These are phyloP conservation scores for sorghum (Sorghum bicolor) DNA, from an alignment of 176 grass and related monocot genomes.

Conservation along the genomic window DNA sequence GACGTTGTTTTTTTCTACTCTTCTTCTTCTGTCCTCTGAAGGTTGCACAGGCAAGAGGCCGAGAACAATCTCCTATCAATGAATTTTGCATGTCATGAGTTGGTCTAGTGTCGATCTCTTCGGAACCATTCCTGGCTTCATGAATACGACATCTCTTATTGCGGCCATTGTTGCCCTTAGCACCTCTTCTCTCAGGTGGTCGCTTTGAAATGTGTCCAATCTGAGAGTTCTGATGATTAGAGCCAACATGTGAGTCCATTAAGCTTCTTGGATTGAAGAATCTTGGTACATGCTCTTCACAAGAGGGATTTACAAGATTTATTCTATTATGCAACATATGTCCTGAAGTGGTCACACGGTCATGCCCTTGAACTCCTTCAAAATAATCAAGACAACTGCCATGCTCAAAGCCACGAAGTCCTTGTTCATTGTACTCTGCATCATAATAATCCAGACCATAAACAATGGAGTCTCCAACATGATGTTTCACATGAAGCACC, in stretches of 20 bases:
- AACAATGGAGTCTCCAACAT: conserved; percentile 1
- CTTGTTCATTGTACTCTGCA: conserved; percentile 21
- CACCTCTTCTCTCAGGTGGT: conserved; percentile 31
- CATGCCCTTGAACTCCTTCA: conserved; percentile 16
- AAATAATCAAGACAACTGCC: conserved; percentile 24
- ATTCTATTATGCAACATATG: neutral
- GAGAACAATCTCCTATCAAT: conserved; percentile 8
- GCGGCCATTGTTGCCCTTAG: conserved; percentile 19
- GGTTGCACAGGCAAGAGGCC: neutral
- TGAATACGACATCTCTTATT: conserved; percentile 11
- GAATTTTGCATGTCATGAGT: neutral
- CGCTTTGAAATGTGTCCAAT: conserved; percentile 11
- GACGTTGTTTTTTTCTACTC: conserved; percentile 29
- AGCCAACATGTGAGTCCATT: neutral
- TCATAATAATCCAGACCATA: conserved; percentile 39
- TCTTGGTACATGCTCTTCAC: conserved; percentile 7
- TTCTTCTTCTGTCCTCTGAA: conserved; percentile 28
- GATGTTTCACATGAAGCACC: conserved; percentile 17
- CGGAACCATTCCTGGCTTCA: conserved; percentile 3
- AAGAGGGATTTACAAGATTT: conserved; percentile 16
- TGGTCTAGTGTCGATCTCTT: neutral
- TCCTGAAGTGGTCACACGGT: neutral
- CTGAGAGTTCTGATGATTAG: conserved; percentile 17
- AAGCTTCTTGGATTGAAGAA: conserved; percentile 12
- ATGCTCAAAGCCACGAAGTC: conserved; percentile 23